These are phyloP conservation scores for Aspergillus ibericus DNA, from an alignment of 2,329 filamentous ascomycete species.

Conservation along the genomic window DNA sequence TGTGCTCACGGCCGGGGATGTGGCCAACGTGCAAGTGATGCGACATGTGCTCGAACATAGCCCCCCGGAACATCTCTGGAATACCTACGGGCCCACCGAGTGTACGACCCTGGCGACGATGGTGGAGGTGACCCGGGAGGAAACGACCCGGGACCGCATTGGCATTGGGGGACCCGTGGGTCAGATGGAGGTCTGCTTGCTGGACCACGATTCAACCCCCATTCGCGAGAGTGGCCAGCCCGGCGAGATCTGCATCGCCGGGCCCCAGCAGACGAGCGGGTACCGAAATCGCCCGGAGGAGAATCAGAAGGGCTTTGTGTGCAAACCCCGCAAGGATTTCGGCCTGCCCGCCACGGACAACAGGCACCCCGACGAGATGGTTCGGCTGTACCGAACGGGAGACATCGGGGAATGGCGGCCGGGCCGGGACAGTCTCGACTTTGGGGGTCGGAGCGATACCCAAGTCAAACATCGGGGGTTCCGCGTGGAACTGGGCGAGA, in stretches of 20 bases:
- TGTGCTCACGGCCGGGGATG: slow-evolving; percentile 12
- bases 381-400: slow-evolving; percentile 66
- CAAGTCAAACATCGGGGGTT: slow-evolving; percentile 91
- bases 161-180: slow-evolving; percentile 9
- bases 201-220: neutral
- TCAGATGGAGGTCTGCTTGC: slow-evolving; percentile 8
- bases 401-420: slow-evolving; percentile 67
- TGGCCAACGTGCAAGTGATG: slow-evolving; percentile 8
- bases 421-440: slow-evolving; percentile 73
- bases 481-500: slow-evolving; percentile 83
- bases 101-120: slow-evolving; percentile 8
- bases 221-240: slow-evolving; percentile 56
- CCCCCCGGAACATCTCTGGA: slow-evolving; percentile 15
- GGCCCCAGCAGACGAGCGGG: slow-evolving; percentile 72
- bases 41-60: slow-evolving; percentile 1
- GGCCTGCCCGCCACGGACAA: too few species aligned
- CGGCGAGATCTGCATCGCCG: slow-evolving; percentile 76
- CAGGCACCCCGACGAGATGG: too few species aligned
- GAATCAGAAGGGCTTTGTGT: slow-evolving; percentile 68
- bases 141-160: slow-evolving; percentile 3
- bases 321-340: neutral
- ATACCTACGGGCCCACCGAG: slow-evolving; percentile 18
- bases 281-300: slow-evolving; percentile 60
- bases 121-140: slow-evolving; percentile 4
- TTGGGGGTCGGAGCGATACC: slow-evolving; percentile 70